A percentile compares a stretch with the other conserved stretches of the same genome.
These are phyloP conservation scores for Schizochytrium sp. DNA, from an alignment of 108 stramenopile species.

Conservation along the genomic window DNA sequence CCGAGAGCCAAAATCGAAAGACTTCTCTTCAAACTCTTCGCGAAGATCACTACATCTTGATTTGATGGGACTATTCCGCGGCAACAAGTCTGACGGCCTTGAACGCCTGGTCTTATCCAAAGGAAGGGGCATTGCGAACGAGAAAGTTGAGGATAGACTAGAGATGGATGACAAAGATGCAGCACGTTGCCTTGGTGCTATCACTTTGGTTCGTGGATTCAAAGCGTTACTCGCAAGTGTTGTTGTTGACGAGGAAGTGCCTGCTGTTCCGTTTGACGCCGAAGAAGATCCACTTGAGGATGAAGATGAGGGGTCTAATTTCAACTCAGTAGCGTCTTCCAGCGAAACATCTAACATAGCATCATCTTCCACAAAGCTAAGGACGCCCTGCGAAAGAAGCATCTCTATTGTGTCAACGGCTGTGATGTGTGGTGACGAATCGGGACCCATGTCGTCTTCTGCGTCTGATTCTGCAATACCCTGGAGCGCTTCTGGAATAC, in stretches of 20 bases:
- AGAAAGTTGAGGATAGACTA: not conserved
- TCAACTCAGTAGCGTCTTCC: not conserved
- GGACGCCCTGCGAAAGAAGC: slow-evolving; percentile 13
- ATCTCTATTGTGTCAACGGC: slow-evolving; percentile 39
- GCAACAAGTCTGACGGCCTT: not conserved
- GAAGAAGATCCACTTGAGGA: not conserved
- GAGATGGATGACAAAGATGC: not conserved
- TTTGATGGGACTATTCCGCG: not conserved
- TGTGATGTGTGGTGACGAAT: not conserved
- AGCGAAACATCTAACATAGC: not conserved
- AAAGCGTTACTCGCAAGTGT: not conserved
- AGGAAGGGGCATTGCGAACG: not conserved
- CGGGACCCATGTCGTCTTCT: slow-evolving; percentile 37
- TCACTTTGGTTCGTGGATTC: not conserved
- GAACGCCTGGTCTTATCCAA: not conserved
- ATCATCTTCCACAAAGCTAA: slow-evolving; percentile 21
- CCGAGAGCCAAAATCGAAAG: not conserved
- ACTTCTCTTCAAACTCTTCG: not conserved
- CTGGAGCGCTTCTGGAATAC: not conserved
- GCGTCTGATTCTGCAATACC: not conserved
- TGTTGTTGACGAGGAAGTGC: not conserved
- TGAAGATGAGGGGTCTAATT: not conserved
- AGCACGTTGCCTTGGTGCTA: not conserved
- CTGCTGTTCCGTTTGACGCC: not conserved
- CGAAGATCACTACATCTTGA: not conserved